A percentile compares a stretch with the other conserved stretches of the same genome.
Evolutionary conservation across 1,284 basidiomycete genomes (phyloP).

Genomic region (Paramarasmius palmivorus): DNA sequence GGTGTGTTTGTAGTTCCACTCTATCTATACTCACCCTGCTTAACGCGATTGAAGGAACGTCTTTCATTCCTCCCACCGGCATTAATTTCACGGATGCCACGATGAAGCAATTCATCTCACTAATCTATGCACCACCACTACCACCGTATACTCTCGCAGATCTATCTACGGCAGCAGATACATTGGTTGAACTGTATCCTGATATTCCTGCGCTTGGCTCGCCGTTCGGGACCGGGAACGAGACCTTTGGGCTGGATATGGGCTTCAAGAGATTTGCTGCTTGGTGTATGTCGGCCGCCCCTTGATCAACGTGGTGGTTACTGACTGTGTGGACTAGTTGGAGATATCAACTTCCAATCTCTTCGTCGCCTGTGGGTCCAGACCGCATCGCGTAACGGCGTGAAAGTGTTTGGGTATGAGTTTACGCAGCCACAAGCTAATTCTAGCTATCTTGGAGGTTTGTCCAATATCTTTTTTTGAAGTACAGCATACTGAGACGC

Average conservation of each 20-base stretch:
- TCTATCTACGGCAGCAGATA: constrained; percentile 27
- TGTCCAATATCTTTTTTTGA: too few species aligned
- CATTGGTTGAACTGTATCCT: constrained; percentile 46
- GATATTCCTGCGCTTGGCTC: constrained; percentile 48
- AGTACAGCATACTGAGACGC: too few species aligned
- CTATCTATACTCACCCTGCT: background rate
- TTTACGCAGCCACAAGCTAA: too few species aligned
- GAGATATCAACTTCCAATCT: too few species aligned
- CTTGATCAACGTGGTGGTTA: too few species aligned
- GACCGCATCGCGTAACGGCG: too few species aligned
- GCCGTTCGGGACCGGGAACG: constrained; percentile 50
- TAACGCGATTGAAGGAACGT: background rate
- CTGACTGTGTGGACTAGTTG: too few species aligned
- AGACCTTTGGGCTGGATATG: constrained; percentile 46
- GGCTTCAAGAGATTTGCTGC: constrained; percentile 47
- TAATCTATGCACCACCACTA: constrained; percentile 34
- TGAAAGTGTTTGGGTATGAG: too few species aligned
- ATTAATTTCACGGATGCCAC: constrained; percentile 34
- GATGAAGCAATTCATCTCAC: constrained; percentile 14
- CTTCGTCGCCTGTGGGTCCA: too few species aligned
- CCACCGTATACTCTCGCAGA: constrained; percentile 14
- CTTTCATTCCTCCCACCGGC: constrained; percentile 32
- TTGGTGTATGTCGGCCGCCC: too few species aligned
- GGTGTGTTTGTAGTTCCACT: constrained; percentile 26
- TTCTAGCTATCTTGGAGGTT: too few species aligned